A percentile compares a stretch with the other conserved stretches of the same genome.
These are phyloP conservation scores for Castanea crenata DNA, from an alignment of 306 rosid genomes.

Conservation along the genomic window DNA sequence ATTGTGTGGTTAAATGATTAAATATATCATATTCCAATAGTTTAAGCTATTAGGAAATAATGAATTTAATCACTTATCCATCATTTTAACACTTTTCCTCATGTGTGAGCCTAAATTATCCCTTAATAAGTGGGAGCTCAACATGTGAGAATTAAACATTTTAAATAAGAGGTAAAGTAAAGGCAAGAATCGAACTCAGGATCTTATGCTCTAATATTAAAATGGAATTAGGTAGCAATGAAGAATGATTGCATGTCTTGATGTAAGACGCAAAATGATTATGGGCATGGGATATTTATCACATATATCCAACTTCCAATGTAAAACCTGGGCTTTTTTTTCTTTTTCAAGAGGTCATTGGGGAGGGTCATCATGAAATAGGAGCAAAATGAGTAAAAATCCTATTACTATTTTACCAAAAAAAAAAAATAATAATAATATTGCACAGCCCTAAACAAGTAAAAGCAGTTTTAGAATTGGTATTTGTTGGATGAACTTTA, in stretches of 20 bases:
- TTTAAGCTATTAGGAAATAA: no score
- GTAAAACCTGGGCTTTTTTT: not conserved
- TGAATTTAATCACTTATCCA: no score
- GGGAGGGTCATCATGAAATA: not conserved
- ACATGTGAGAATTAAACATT: no score
- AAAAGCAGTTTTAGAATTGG: not conserved
- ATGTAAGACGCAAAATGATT: not conserved
- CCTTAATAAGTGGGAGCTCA: no score
- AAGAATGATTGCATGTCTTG: not conserved
- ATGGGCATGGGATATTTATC: not conserved
- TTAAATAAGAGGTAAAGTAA: no score
- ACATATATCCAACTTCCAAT: not conserved
- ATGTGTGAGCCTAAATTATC: no score
- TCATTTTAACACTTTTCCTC: no score
- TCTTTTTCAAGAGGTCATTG: not conserved
- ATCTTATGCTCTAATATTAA: no score
- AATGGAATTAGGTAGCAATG: not conserved
- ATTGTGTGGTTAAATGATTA: not conserved
- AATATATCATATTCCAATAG: not conserved
- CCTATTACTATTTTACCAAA: not conserved
- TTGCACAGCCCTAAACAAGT: not conserved
- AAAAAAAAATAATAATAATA: not conserved
- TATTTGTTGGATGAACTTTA: not conserved
- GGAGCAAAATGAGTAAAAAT: not conserved
- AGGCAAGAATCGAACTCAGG: no score